Base-by-base conservation (phyloP, 1,284 basidiomycete species). In the Polyporus tsugae region DNA sequence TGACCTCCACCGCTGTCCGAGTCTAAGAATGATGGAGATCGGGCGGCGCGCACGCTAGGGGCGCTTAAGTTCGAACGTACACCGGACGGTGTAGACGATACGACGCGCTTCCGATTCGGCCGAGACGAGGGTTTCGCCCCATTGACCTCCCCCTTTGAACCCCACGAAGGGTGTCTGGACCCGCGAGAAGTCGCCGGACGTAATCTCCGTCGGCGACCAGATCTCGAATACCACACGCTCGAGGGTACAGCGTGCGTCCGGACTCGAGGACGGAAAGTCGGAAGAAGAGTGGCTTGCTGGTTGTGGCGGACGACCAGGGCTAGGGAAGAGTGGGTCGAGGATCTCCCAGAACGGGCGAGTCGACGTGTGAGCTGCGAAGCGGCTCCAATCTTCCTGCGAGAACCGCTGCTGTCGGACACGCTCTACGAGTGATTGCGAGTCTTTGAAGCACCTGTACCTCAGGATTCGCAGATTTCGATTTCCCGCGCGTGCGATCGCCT, bases 111-210 rank as follows among this genome's bases (percentile, higher is more conserved):
- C 46, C 9, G n/a, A 22, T 22, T 52, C 22, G 4, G 22, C 10
- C 22, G 46, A 25, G 6, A 22, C 22, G 10, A 52, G 10, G 1
- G 22, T 13, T 11, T 13, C 22, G 6, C 46, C 46, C 46, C 22
- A 25, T 11, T 25, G 22, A 25, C 22, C 13, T 10, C 4, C 5
- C 46, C 9, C 11, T 25, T 25, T 29, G 46, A 52, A 25, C 22
- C 22, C 46, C 22, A 36, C 57, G 29, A 33, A 19, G 35, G 41
- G 46, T 33, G 64, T 60, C 52, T 55, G 52, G 39, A 46, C 15
- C 25, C 29, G 29, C 53, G 29, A 33, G 15, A 55, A 33, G 53
- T 55, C 53, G 6, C 29, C 53, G 13, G 29, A 19, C 29, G 33
- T 17, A 33, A 55, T 33, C 33, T 35, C 33, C 9, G 53, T 19